Evolutionary conservation across 2,329 filamentous ascomycete genomes (phyloP), one percentile per base, ranked within the genome.

Genomic region (Colletotrichum sp.): DNA sequence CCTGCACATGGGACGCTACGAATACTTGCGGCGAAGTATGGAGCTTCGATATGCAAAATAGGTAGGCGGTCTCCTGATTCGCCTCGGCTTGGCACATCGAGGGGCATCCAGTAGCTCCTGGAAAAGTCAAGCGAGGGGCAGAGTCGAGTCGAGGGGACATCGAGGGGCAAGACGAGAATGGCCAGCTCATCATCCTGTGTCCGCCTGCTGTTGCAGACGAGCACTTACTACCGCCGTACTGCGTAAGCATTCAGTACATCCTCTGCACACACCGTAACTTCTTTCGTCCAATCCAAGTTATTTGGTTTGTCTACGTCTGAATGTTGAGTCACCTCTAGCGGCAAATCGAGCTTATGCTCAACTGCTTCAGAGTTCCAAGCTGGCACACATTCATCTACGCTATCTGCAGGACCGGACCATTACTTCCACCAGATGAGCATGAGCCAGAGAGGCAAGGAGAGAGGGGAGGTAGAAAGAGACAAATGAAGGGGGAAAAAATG

Each of bases 31-130:
- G 36, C 16, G 36, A 18, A 21, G 44, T 32, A 24, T 15, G 24
- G 18, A 49, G 55, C 55, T 26, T 62, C 57, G 24, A 44, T 34
- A 44, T 65, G 39, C 59, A 26, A 7, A 74, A 30, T 32, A 65
- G 60, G 72, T 49, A 72, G 55, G 69, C 69, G 69, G 72, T 75
- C 62, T 72, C 62, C 69, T 60, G 52, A 62, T 60, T 63, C 72
- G 68, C 69, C 60, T 75, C 49, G 62, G 69, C 55, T 32, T 32
- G 18, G 68, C 34, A 30, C 26, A 62, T 67, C 28, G 62, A 75
- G 69, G 60, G 34, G 60, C 68, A 75, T 49, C 39, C 34, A 21
- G 36, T 21, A 66, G 34, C 63, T 44, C 28, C 49, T 57, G 32
- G 66, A 69, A 59, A 18, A 68, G 65, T 68, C 49, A 49, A 68